These are phyloP conservation scores for Phialemonium atrogriseum DNA, from an alignment of 2,329 filamentous ascomycete species.

Conservation along the genomic window DNA sequence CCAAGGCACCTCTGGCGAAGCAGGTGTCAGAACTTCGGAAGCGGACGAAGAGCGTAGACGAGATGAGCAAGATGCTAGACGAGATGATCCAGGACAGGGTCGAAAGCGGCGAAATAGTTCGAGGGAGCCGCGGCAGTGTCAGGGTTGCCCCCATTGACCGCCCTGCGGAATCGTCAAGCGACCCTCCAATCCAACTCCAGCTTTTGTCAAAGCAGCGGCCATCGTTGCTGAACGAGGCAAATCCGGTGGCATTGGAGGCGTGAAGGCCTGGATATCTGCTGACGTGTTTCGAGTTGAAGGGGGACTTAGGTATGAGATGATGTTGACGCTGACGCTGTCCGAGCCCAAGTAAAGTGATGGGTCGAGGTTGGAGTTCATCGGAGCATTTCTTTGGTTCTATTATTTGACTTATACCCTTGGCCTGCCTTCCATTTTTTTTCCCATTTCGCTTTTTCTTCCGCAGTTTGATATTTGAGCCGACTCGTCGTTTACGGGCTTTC, in stretches of 20 bases:
- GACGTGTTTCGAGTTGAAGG: background rate
- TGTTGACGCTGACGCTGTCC: too few relatives aligned
- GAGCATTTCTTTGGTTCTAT: too few relatives aligned
- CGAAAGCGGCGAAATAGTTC: constrained; percentile 63
- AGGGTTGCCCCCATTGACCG: constrained; percentile 39
- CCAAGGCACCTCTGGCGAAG: constrained; percentile 8
- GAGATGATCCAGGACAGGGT: constrained; percentile 93
- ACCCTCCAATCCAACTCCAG: constrained; percentile 20
- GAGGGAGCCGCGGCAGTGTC: constrained; percentile 59
- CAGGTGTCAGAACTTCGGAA: constrained; percentile 31
- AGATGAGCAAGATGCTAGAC: constrained; percentile 88
- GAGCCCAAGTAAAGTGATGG: too few relatives aligned
- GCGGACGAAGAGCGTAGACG: constrained; percentile 66
- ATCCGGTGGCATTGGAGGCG: constrained; percentile 18
- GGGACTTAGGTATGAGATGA: too few relatives aligned
- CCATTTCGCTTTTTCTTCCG: constrained; percentile 13
- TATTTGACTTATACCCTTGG: constrained; percentile 3
- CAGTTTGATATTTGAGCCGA: constrained; percentile 10
- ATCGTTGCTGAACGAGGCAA: constrained; percentile 15
- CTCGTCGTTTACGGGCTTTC: background rate
- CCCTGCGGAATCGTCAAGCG: constrained; percentile 24
- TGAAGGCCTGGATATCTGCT: constrained; percentile 13
- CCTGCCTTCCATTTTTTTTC: constrained; percentile 4
- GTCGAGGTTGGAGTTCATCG: too few relatives aligned
- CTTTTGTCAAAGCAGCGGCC: constrained; percentile 15